These are phyloP conservation scores for Talaromyces wortmannii DNA, from an alignment of 495 filamentous ascomycete species.

Conservation along the genomic window DNA sequence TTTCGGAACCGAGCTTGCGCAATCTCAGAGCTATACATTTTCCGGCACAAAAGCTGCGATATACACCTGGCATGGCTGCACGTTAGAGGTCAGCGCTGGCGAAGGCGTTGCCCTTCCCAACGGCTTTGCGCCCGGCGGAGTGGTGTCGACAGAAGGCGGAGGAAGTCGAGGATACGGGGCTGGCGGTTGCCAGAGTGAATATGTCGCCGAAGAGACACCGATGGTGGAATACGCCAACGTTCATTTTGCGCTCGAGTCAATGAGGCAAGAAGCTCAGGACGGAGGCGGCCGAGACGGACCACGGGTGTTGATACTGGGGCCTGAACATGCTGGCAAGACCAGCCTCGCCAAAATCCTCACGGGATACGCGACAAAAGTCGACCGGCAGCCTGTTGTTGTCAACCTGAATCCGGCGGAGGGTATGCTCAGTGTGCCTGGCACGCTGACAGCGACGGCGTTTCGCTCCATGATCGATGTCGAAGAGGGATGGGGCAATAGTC, in stretches of 20 bases:
- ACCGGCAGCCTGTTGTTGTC: constrained; percentile 73
- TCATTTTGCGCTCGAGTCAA: constrained; percentile 73
- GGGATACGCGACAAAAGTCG: constrained; percentile 70
- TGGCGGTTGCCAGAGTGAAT: constrained; percentile 59
- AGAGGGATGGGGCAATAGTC: constrained; percentile 85
- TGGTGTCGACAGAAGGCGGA: constrained; percentile 4
- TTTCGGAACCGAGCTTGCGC: constrained; percentile 91
- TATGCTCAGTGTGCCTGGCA: constrained; percentile 78
- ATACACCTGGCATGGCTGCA: constrained; percentile 86
- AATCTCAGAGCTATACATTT: constrained; percentile 75
- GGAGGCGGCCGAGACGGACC: constrained; percentile 56
- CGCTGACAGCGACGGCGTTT: constrained; percentile 75
- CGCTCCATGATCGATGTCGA: constrained; percentile 81
- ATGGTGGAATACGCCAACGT: constrained; percentile 78
- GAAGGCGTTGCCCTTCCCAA: constrained; percentile 38
- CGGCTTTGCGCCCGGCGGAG: constrained; percentile 9
- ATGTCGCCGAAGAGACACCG: constrained; percentile 77
- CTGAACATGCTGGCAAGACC: constrained; percentile 78
- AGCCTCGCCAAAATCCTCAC: constrained; percentile 75
- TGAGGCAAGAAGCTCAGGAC: constrained; percentile 46
- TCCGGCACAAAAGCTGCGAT: constrained; percentile 77
- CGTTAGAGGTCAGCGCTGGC: constrained; percentile 61
- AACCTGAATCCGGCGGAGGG: constrained; percentile 85
- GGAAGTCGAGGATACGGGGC: constrained; percentile 22
- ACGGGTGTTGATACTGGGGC: constrained; percentile 77